These are phyloP conservation scores for Cubamyces lactineus DNA, from an alignment of 768 basidiomycete species.

Conservation along the genomic window DNA sequence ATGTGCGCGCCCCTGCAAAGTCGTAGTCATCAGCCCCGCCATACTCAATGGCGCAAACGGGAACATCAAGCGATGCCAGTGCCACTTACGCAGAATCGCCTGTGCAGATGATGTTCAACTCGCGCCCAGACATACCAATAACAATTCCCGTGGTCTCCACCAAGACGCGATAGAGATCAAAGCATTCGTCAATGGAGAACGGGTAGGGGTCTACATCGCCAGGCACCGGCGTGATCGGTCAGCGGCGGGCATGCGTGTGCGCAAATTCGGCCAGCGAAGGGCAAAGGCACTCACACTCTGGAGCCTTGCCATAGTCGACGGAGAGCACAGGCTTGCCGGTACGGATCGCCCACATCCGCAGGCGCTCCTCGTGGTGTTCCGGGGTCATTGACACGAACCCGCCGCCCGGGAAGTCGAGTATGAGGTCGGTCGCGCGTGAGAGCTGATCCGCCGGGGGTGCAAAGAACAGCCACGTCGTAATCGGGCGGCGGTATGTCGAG, in stretches of 20 bases:
- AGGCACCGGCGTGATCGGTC: slow-evolving; percentile 15
- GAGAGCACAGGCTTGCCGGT: slow-evolving; percentile 82
- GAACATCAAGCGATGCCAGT: slow-evolving; percentile 25
- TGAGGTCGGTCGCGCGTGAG: slow-evolving; percentile 70
- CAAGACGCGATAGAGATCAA: slow-evolving; percentile 84
- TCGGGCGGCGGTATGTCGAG: slow-evolving; percentile 80
- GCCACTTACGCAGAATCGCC: slow-evolving; percentile 95
- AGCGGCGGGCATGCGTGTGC: neutral
- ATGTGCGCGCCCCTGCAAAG: slow-evolving; percentile 80
- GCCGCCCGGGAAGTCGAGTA: slow-evolving; percentile 93
- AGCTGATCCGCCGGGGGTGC: slow-evolving; percentile 67
- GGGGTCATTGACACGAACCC: slow-evolving; percentile 97
- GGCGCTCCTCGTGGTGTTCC: slow-evolving; percentile 93
- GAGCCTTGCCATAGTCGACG: slow-evolving; percentile 95
- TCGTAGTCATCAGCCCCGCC: slow-evolving; percentile 15
- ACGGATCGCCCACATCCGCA: slow-evolving; percentile 81
- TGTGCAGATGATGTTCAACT: slow-evolving; percentile 75
- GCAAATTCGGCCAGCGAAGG: neutral
- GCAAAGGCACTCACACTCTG: slow-evolving; percentile 72
- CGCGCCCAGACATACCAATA: slow-evolving; percentile 88
- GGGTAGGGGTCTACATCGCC: slow-evolving; percentile 84
- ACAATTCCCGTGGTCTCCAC: slow-evolving; percentile 77
- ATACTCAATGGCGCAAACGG: neutral
- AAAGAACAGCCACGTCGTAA: slow-evolving; percentile 85
- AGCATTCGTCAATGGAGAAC: slow-evolving; percentile 93